phyloP scores from a whole-genome alignment of 2,329 filamentous ascomycete species.

The Nemania serpens region DNA sequence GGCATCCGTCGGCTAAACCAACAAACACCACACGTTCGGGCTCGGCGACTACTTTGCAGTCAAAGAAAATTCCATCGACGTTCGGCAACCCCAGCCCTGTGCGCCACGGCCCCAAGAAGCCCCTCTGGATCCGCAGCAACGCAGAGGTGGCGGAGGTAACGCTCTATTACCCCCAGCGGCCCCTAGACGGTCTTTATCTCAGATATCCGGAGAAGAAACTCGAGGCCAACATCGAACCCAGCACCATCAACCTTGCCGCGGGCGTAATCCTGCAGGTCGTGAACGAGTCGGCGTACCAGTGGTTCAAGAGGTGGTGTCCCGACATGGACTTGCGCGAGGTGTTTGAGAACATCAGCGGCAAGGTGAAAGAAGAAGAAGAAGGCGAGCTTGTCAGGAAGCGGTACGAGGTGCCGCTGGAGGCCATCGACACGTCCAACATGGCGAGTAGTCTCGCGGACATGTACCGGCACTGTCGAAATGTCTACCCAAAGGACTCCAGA shows the following conservation, averaged over 20 bases:
- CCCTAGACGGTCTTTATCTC: slow-evolving; percentile 30
- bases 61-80: neutral
- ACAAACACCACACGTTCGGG: no score
- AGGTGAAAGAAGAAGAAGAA: neutral
- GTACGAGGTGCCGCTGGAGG: slow-evolving; percentile 20
- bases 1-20: neutral
- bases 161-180: slow-evolving; percentile 2
- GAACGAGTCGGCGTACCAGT: slow-evolving; percentile 28
- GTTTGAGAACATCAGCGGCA: slow-evolving; percentile 14
- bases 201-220: slow-evolving; percentile 31
- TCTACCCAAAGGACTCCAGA: neutral
- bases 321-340: slow-evolving; percentile 18
- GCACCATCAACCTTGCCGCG: slow-evolving; percentile 15
- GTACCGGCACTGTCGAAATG: slow-evolving; percentile 21
- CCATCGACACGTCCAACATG: slow-evolving; percentile 16
- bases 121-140: neutral
- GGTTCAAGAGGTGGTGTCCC: slow-evolving; percentile 33
- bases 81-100: slow-evolving; percentile 13
- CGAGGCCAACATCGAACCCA: slow-evolving; percentile 7
- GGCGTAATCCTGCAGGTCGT: slow-evolving; percentile 21
- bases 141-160: neutral
- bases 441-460: slow-evolving; percentile 17
- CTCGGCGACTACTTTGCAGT: neutral
- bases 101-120: neutral
- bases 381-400: neutral